Conservation (phyloP, 1,139 yeast genomes). For the Kodamaea derodonti region DNA sequence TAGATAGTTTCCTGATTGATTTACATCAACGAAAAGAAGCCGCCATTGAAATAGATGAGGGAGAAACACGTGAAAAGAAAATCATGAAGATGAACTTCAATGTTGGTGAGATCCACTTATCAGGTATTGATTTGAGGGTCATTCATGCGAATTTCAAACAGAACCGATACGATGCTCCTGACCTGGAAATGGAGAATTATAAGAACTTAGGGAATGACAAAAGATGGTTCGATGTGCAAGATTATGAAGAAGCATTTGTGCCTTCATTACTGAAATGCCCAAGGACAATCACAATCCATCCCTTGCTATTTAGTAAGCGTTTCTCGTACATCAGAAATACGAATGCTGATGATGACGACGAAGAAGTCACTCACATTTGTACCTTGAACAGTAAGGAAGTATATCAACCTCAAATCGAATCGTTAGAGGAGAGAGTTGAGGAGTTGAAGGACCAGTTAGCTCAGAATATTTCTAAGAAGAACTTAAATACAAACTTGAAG, state of each 20-base stretch:
- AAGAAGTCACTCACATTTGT: slow-evolving; percentile 32
- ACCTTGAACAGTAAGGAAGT: slow-evolving; percentile 24
- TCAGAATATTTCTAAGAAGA: slow-evolving; percentile 11
- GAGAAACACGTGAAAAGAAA: slow-evolving; percentile 24
- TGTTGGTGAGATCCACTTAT: slow-evolving; percentile 39
- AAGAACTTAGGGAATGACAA: slow-evolving; percentile 31
- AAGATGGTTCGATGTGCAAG: slow-evolving; percentile 42
- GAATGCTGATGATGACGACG: slow-evolving; percentile 16
- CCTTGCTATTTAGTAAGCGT: slow-evolving; percentile 34
- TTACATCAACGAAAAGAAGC: slow-evolving; percentile 43
- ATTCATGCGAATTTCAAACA: slow-evolving; percentile 30
- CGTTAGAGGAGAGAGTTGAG: slow-evolving; percentile 23
- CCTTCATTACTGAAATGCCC: slow-evolving; percentile 24
- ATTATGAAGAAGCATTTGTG: slow-evolving; percentile 37
- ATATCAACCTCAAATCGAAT: slow-evolving; percentile 26
- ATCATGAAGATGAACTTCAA: slow-evolving; percentile 44
- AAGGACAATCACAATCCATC: slow-evolving; percentile 25
- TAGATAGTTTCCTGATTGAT: slow-evolving; percentile 39
- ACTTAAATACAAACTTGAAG: slow-evolving; percentile 12
- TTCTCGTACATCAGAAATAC: slow-evolving; percentile 42
- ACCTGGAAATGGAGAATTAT: slow-evolving; percentile 11
- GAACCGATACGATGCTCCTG: slow-evolving; percentile 20
- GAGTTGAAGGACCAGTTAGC: slow-evolving; percentile 24
- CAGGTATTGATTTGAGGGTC: slow-evolving; percentile 39
- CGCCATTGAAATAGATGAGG: slow-evolving; percentile 29